A percentile compares a stretch with the other conserved stretches of the same genome.
Evolutionary conservation across 208 protist species (phyloP).

Genomic region (Endotrypanum monterogeii): DNA sequence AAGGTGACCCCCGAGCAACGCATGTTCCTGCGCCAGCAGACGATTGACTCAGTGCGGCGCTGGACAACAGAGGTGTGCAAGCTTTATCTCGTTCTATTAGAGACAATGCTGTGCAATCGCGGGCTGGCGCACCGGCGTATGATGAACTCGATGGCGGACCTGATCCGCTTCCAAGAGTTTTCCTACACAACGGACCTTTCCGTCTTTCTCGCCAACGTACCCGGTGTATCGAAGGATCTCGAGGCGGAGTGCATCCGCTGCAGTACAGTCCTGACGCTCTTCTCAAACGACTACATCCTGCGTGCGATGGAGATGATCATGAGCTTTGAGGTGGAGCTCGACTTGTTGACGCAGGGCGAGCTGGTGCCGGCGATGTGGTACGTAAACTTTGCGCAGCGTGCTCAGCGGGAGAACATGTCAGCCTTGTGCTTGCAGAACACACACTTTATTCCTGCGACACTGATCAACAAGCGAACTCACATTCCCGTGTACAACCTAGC

Average conservation of each 20-base stretch:
- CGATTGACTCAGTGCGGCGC: slow-evolving; percentile 54
- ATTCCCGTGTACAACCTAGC: slow-evolving; percentile 80
- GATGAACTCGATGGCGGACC: slow-evolving; percentile 65
- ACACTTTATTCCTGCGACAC: slow-evolving; percentile 69
- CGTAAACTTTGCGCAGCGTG: slow-evolving; percentile 68
- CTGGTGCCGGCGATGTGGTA: slow-evolving; percentile 80
- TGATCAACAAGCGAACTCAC: slow-evolving; percentile 77
- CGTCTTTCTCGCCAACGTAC: slow-evolving; percentile 66
- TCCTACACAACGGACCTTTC: slow-evolving; percentile 70
- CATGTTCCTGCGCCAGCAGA: slow-evolving; percentile 63
- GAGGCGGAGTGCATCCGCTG: slow-evolving; percentile 53
- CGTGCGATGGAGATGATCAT: slow-evolving; percentile 76
- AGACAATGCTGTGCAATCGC: slow-evolving; percentile 89
- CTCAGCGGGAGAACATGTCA: slow-evolving; percentile 73
- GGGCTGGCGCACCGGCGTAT: slow-evolving; percentile 78
- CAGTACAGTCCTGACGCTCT: slow-evolving; percentile 68
- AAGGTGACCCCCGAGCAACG: slow-evolving; percentile 64
- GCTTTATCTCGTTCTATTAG: slow-evolving; percentile 71
- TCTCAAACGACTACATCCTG: slow-evolving; percentile 69
- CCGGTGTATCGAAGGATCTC: slow-evolving; percentile 40
- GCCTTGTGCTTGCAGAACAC: slow-evolving; percentile 54
- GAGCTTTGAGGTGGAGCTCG: slow-evolving; percentile 70
- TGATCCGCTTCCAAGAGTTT: slow-evolving; percentile 67
- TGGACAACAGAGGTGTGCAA: slow-evolving; percentile 71
- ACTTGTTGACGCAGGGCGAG: slow-evolving; percentile 77